Evolutionary conservation across 495 filamentous ascomycete genomes (phyloP).

Genomic region (Hypomontagnella monticulosa): DNA sequence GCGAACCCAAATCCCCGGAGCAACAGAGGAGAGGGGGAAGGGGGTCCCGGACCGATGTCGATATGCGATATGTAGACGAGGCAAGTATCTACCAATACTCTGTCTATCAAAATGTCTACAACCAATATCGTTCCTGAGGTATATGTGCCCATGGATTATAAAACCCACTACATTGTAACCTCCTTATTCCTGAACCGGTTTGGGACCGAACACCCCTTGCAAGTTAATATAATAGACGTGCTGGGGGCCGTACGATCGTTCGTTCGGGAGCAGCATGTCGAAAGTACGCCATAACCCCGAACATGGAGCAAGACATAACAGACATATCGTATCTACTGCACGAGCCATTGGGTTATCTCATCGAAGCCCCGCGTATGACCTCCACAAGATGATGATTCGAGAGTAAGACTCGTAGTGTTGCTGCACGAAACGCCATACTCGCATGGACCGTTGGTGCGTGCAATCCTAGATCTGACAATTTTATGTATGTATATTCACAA

Average conservation of each 20-base stretch:
- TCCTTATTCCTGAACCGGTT: too few relatives aligned
- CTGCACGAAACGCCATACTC: not conserved
- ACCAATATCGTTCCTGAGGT: not conserved
- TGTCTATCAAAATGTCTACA: slow-evolving; percentile 7
- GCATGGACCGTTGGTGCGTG: slow-evolving; percentile 1
- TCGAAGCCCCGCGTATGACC: not conserved
- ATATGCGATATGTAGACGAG: slow-evolving; percentile 1
- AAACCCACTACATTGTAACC: too few relatives aligned
- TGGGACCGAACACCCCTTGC: too few relatives aligned
- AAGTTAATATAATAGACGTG: too few relatives aligned
- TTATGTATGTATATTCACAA: not conserved
- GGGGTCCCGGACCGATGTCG: slow-evolving; percentile 2
- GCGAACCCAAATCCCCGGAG: slow-evolving; percentile 7
- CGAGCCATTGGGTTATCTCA: slow-evolving; percentile 1
- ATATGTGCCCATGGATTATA: too few relatives aligned
- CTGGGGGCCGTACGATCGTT: too few relatives aligned
- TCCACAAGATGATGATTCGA: too few relatives aligned
- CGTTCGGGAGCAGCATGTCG: too few relatives aligned
- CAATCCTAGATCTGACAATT: slow-evolving; percentile 11
- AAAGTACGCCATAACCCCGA: not conserved
- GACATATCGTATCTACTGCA: not conserved
- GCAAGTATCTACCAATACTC: not conserved
- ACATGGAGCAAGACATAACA: not conserved
- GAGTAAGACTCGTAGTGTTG: slow-evolving; percentile 1
- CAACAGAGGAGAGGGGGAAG: slow-evolving; percentile 4